Evolutionary conservation across 495 filamentous ascomycete species (phyloP).

Genomic region (Extremus antarcticus): DNA sequence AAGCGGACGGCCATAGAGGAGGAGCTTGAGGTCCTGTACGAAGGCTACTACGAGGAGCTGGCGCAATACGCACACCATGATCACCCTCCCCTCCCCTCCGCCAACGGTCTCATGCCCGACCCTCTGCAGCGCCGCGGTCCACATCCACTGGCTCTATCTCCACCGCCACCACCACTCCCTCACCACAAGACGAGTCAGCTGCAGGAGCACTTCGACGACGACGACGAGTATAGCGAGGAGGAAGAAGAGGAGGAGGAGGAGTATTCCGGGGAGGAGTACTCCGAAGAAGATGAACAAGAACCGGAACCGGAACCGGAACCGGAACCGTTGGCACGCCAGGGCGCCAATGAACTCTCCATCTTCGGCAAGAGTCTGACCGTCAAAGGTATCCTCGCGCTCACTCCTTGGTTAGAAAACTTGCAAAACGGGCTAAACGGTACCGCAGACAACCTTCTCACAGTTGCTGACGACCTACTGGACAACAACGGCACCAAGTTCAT

Average conservation of each 20-base stretch:
- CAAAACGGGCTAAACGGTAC: slow-evolving; percentile 31
- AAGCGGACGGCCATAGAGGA: slow-evolving; percentile 97
- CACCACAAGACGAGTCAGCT: slow-evolving; percentile 24
- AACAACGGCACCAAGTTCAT: slow-evolving; percentile 99
- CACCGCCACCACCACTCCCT: slow-evolving; percentile 10
- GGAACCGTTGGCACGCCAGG: slow-evolving; percentile 34
- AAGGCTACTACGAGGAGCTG: slow-evolving; percentile 97
- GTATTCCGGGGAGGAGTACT: slow-evolving; percentile 43
- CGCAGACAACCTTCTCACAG: slow-evolving; percentile 92
- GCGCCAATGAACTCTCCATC: slow-evolving; percentile 70
- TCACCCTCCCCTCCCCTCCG: slow-evolving; percentile 39
- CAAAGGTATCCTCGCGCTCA: slow-evolving; percentile 52
- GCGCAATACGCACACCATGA: slow-evolving; percentile 94
- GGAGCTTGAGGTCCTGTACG: slow-evolving; percentile 96
- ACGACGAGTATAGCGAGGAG: slow-evolving; percentile 44
- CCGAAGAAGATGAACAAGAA: too few species aligned
- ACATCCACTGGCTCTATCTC: slow-evolving; percentile 4
- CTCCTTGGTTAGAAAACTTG: slow-evolving; percentile 22
- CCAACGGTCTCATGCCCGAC: slow-evolving; percentile 14
- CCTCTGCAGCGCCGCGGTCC: slow-evolving; percentile 14
- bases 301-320: too few species aligned
- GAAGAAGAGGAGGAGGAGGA: slow-evolving; percentile 46
- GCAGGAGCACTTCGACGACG: slow-evolving; percentile 49
- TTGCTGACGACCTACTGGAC: slow-evolving; percentile 94
- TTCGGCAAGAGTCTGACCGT: slow-evolving; percentile 96